phyloP scores from a whole-genome alignment of 768 basidiomycete genomes.

The Megacollybia marginata region DNA sequence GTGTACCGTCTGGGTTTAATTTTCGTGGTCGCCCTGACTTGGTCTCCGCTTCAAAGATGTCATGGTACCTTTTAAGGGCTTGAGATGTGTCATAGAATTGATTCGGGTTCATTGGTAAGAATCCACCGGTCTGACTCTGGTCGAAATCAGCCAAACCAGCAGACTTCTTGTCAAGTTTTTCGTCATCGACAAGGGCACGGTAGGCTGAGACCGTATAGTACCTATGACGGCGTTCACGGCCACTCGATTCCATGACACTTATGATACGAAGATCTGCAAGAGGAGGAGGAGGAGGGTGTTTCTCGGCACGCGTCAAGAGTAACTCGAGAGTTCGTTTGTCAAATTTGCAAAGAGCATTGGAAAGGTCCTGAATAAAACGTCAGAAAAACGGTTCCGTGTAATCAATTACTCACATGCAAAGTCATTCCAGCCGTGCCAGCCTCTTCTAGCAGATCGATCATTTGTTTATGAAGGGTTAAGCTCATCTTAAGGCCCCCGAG shows the following conservation, averaged over 20 bases:
- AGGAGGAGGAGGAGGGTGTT: constrained; percentile 57
- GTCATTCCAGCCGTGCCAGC: constrained; percentile 67
- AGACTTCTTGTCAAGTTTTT: constrained; percentile 51
- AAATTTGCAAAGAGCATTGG: constrained; percentile 54
- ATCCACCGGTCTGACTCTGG: constrained; percentile 45
- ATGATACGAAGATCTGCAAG: constrained; percentile 64
- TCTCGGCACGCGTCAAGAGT: constrained; percentile 64
- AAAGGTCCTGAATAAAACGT: constrained; percentile 45
- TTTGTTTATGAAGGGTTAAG: constrained; percentile 70
- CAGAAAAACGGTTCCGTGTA: neutral
- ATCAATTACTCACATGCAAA: constrained; percentile 42
- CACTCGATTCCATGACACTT: constrained; percentile 72
- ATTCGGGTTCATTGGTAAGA: constrained; percentile 31
- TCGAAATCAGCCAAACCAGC: constrained; percentile 39
- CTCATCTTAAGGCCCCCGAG: constrained; percentile 46
- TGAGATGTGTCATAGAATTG: constrained; percentile 48
- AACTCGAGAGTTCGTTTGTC: constrained; percentile 81
- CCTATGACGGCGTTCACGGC: constrained; percentile 80
- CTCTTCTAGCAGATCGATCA: constrained; percentile 64
- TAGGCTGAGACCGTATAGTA: constrained; percentile 76
- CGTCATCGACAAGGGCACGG: constrained; percentile 49
- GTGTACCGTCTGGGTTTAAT: constrained; percentile 39
- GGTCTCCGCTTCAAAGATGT: constrained; percentile 35
- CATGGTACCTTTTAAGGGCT: constrained; percentile 38
- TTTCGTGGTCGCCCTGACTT: constrained; percentile 21